Evolutionary conservation across 345 rosid genomes (phyloP).

Genomic region (Citropsis articulata): DNA sequence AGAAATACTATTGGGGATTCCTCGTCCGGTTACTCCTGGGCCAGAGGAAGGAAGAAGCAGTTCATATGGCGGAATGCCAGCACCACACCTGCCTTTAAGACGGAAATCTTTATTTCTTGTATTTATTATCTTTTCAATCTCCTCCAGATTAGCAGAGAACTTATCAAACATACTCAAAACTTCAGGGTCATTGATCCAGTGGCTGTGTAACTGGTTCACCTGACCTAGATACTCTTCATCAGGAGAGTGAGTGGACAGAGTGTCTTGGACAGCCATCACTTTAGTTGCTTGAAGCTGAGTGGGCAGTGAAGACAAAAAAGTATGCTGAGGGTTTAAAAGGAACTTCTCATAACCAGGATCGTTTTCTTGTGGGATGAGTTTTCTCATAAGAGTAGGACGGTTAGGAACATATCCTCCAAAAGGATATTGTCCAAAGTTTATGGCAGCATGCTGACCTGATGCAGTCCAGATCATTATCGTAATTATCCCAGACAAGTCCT

Average conservation of each 20-base stretch:
- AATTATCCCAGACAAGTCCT: slow-evolving; percentile 71
- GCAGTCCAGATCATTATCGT: slow-evolving; percentile 83
- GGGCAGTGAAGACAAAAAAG: slow-evolving; percentile 66
- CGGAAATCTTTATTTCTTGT: slow-evolving; percentile 56
- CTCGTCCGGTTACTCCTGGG: slow-evolving; percentile 90
- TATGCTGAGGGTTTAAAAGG: slow-evolving; percentile 61
- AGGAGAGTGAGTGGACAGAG: slow-evolving; percentile 79
- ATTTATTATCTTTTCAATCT: slow-evolving; percentile 60
- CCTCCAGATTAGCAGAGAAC: slow-evolving; percentile 56
- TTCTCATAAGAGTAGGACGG: slow-evolving; percentile 77
- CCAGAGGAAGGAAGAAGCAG: slow-evolving; percentile 73
- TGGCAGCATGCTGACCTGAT: slow-evolving; percentile 93
- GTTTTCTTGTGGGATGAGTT: slow-evolving; percentile 62
- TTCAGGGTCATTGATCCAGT: slow-evolving; percentile 66
- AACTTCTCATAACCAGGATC: slow-evolving; percentile 61
- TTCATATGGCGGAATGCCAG: slow-evolving; percentile 90
- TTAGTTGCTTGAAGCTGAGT: slow-evolving; percentile 92
- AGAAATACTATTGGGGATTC: slow-evolving; percentile 92
- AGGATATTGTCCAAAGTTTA: slow-evolving; percentile 94
- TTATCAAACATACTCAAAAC: slow-evolving; percentile 44
- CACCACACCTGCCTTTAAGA: slow-evolving; percentile 75
- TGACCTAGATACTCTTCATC: slow-evolving; percentile 89
- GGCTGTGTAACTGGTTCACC: slow-evolving; percentile 44
- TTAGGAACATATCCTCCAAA: slow-evolving; percentile 95
- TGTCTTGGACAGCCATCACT: slow-evolving; percentile 95